A percentile compares a stretch with the other conserved stretches of the same genome.
These are phyloP conservation scores for Starmerella roubikii DNA, from an alignment of 805 yeast species.

Conservation along the genomic window DNA sequence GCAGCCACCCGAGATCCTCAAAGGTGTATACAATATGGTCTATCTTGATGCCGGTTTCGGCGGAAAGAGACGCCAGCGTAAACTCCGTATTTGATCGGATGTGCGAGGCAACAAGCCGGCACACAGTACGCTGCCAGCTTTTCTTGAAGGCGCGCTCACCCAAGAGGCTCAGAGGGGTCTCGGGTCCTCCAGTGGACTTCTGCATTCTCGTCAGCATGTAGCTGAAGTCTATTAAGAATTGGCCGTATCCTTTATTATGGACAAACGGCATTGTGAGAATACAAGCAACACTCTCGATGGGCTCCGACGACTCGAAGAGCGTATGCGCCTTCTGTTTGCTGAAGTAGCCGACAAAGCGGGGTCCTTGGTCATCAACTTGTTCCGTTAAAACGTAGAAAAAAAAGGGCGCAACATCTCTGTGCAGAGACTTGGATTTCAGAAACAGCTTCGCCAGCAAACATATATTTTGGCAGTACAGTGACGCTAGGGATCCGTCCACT, in stretches of 20 bases:
- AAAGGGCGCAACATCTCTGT: constrained; percentile 92
- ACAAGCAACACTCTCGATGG: constrained; percentile 72
- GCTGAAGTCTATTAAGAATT: constrained; percentile 75
- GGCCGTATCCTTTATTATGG: constrained; percentile 84
- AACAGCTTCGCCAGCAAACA: constrained; percentile 83
- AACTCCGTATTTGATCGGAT: neutral
- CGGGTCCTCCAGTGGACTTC: constrained; percentile 79
- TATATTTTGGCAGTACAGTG: constrained; percentile 72
- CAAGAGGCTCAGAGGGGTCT: constrained; percentile 78
- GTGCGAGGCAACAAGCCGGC: constrained; percentile 32
- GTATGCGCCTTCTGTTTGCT: constrained; percentile 54
- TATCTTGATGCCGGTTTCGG: constrained; percentile 68
- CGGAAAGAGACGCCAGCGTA: constrained; percentile 48
- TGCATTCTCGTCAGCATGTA: constrained; percentile 66
- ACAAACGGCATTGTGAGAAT: constrained; percentile 77
- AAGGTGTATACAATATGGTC: constrained; percentile 80
- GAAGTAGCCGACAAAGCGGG: constrained; percentile 73
- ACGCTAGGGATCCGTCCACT: constrained; percentile 77
- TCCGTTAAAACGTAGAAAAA: constrained; percentile 77
- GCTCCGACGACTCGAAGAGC: constrained; percentile 4
- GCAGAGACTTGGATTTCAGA: constrained; percentile 78
- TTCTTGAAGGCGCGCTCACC: constrained; percentile 76
- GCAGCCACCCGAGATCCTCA: constrained; percentile 57
- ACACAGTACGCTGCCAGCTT: constrained; percentile 65
- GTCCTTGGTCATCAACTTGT: constrained; percentile 34